Evolutionary conservation across 176 grass and related monocot species (phyloP).

Genomic region (Saccharum spontaneum): DNA sequence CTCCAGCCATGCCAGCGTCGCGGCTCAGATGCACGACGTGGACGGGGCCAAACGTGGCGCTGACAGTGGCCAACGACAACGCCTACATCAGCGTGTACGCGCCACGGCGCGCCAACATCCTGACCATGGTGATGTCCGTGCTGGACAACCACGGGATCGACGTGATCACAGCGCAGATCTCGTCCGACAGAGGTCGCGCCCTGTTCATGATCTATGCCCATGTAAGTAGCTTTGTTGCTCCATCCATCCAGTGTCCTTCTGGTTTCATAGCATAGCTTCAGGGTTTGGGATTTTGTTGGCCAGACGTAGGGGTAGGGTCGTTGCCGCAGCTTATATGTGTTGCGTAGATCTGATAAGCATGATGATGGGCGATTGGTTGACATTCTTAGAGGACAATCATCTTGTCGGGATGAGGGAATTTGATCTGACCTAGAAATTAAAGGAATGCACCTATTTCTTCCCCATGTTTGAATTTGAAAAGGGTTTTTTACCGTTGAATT

Average conservation of each 20-base stretch:
- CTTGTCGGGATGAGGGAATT: neutral
- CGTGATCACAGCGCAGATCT: constrained; percentile 42
- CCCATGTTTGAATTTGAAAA: too few species aligned
- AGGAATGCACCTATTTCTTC: too few species aligned
- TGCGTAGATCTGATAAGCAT: too few species aligned
- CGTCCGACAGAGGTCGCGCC: constrained; percentile 19
- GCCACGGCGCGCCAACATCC: constrained; percentile 13
- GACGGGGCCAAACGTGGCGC: constrained; percentile 50
- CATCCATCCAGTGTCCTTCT: too few species aligned
- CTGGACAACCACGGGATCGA: constrained; percentile 66
- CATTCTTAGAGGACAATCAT: neutral
- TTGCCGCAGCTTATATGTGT: too few species aligned
- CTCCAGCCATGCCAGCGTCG: neutral
- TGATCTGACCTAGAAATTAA: neutral
- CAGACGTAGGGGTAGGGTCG: too few species aligned
- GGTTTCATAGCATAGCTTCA: too few species aligned
- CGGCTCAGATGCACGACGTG: constrained; percentile 45
- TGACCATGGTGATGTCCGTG: constrained; percentile 34
- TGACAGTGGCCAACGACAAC: constrained; percentile 44
- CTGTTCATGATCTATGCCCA: constrained; percentile 47
- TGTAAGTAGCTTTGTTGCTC: too few species aligned
- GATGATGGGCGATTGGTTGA: too few species aligned
- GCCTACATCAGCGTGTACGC: constrained; percentile 47
- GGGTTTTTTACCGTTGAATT: too few species aligned
- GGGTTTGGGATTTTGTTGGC: too few species aligned